phyloP scores from a whole-genome alignment of 2,329 filamentous ascomycete genomes.

The Aspergillus thermomutatus region DNA sequence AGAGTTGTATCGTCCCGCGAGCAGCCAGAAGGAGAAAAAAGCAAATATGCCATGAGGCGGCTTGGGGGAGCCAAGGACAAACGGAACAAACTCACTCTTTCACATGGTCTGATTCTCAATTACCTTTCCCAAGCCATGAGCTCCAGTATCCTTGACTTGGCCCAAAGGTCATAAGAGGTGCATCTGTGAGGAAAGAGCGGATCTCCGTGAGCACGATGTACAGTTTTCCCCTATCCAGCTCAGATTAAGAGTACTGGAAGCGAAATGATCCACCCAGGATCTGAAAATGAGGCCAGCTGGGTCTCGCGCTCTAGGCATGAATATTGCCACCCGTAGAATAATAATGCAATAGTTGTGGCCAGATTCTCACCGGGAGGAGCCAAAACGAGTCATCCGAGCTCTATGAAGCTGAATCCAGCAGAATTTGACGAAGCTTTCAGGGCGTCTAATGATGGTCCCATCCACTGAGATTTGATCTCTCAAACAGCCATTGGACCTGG shows the following conservation, averaged over 20 bases:
- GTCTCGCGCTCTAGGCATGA: background rate
- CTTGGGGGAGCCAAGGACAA: background rate
- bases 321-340: background rate
- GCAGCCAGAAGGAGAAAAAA: background rate
- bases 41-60: background rate
- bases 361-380: background rate
- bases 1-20: background rate
- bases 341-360: background rate
- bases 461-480: conserved; percentile 5
- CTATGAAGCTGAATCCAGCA: background rate
- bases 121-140: background rate
- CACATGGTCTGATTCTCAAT: background rate
- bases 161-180: conserved; percentile 4
- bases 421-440: conserved; percentile 9
- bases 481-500: background rate
- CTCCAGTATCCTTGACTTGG: background rate
- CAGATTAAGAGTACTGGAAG: background rate
- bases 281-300: background rate
- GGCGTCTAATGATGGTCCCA: conserved; percentile 13
- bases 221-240: background rate
- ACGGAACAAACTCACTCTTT: background rate
- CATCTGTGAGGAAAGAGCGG: background rate
- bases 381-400: background rate
- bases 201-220: background rate
- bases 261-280: background rate